Evolutionary conservation across 352 stramenopile species (phyloP), one percentile per base, ranked within the genome.

Genomic region (Halophytophthora polymorphica): DNA sequence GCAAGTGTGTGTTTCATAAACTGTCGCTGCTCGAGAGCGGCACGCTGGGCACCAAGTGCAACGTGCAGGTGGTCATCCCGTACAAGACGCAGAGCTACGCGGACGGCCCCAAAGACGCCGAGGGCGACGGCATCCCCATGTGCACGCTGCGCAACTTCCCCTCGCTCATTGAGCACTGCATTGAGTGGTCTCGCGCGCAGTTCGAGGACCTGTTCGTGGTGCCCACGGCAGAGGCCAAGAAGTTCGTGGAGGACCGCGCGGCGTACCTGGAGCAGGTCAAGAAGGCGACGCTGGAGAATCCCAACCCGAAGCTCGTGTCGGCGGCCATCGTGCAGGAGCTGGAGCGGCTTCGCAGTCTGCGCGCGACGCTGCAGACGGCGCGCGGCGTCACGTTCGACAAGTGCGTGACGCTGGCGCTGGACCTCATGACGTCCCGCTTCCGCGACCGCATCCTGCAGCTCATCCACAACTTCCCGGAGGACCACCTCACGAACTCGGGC

Each of bases 131-230:
- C 43, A 99, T 99, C 61, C 97, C 97, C 18, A 97, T 99, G 61
- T 99, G 97, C 68, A 99, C 97, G 5, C 73, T 99, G 37, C 98
- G 98, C 61, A 99, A 99, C 81, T 99, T 99, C 61, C 97, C 97
- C 23, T 92, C 81, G n/a, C 61, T 93, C 6, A 93, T 91, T 47
- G 83, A 93, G 38, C 98, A 99, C 79, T 99, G 96, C 64, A 99
- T 99, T 58, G 97, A 99, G 40, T 99, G 97, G 97, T 95, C 95
- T n/a, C 80, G 83, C 15, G 83, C 83, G 18, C 83, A 93, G 61
- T 93, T 93, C 58, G 81, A 91, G 62, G 83, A 93, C 39, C 33
- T 88, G 17, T 93, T 93, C 45, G 81, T 96, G 22, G 83, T 84
- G 13, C 84, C 85, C 8, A 79, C 83, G 19, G 71, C 75, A 5